phyloP scores from a whole-genome alignment of 495 filamentous ascomycete genomes.

The Tuber calosporum region DNA sequence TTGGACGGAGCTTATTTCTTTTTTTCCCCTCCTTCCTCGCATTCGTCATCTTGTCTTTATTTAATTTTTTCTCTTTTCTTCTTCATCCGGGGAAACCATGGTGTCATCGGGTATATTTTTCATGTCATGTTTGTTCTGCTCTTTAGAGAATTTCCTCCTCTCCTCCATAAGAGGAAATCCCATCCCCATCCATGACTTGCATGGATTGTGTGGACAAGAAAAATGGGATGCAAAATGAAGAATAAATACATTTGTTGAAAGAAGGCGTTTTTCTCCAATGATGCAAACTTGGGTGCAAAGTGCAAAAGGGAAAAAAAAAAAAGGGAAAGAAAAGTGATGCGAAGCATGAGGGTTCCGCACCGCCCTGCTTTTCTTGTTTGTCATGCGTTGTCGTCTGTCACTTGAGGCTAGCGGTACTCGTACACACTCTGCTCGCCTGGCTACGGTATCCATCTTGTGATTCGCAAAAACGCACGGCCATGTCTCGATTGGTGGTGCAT shows the following conservation, averaged over 20 bases:
- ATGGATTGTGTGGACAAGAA: background rate
- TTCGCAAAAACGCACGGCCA: too few species aligned
- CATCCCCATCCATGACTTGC: background rate
- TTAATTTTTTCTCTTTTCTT: background rate
- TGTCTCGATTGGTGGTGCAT: too few species aligned
- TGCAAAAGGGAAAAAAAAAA: background rate
- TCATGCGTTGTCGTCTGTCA: background rate
- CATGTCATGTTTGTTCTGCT: background rate
- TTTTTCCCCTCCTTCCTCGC: background rate
- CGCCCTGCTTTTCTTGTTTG: background rate
- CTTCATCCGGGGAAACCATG: background rate
- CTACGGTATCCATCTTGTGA: background rate
- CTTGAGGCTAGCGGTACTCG: too few species aligned
- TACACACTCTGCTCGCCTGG: background rate
- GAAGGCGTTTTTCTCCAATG: background rate
- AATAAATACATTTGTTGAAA: background rate
- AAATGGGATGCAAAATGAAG: background rate
- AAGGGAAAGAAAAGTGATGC: background rate
- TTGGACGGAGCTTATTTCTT: background rate
- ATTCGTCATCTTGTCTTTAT: background rate
- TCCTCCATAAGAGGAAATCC: background rate
- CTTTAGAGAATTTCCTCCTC: background rate
- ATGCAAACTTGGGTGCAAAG: background rate
- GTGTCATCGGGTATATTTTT: constrained; percentile 4
- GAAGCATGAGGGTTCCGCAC: background rate